Percentiles rank a stretch among this genome's conserved stretches.
These are phyloP conservation scores for Coprinopsis strossmayeri DNA, from an alignment of 768 basidiomycete species.

Conservation along the genomic window DNA sequence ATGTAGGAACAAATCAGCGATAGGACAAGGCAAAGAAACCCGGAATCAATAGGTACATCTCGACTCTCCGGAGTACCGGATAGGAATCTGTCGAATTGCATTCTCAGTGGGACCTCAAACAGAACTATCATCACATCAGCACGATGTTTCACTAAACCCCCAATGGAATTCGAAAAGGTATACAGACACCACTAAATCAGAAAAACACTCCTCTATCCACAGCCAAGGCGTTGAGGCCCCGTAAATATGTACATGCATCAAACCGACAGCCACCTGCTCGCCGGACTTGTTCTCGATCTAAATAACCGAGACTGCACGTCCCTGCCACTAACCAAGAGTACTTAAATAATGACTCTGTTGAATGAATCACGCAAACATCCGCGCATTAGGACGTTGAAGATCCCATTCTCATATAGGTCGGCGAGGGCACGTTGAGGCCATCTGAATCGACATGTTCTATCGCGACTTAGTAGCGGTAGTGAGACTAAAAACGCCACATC, in stretches of 20 bases:
- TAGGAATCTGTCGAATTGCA: too few relatives aligned
- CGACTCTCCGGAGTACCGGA: too few relatives aligned
- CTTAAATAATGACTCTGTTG: conserved; percentile 38
- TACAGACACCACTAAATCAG: background rate
- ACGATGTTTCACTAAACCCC: too few relatives aligned
- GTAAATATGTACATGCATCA: conserved; percentile 10
- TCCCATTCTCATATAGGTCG: conserved; percentile 50
- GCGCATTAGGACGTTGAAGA: conserved; percentile 60
- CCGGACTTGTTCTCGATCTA: conserved; percentile 15
- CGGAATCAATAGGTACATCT: background rate
- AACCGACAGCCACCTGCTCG: conserved; percentile 14
- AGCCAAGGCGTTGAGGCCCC: conserved; percentile 64
- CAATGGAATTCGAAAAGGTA: background rate
- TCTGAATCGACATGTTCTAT: conserved; percentile 29
- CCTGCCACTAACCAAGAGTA: conserved; percentile 39
- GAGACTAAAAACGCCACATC: conserved; percentile 18
- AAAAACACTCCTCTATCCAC: too few relatives aligned
- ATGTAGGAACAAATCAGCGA: too few relatives aligned
- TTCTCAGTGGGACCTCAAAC: too few relatives aligned
- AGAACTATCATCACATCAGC: too few relatives aligned
- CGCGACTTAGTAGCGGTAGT: conserved; percentile 41
- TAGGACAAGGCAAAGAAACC: too few relatives aligned
- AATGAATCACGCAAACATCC: conserved; percentile 44
- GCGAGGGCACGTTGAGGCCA: conserved; percentile 80
- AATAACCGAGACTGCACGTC: conserved; percentile 23